These are phyloP conservation scores for Lipomyces yamanashiensis DNA, from an alignment of 805 yeast genomes.

Conservation along the genomic window DNA sequence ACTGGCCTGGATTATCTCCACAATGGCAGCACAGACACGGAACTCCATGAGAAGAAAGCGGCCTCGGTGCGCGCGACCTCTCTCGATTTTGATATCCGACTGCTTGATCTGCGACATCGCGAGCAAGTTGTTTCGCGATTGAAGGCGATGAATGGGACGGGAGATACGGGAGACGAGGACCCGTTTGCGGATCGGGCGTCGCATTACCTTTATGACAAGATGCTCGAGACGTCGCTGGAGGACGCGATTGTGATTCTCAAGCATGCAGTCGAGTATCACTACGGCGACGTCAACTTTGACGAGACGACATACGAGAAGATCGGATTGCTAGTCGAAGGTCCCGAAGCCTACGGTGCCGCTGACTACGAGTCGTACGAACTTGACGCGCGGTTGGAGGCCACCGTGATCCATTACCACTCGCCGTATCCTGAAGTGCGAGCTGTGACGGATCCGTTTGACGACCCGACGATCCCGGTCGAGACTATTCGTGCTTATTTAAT, in stretches of 20 bases:
- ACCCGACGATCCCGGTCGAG: constrained; percentile 52
- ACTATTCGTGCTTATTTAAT: constrained; percentile 48
- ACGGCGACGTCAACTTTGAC: constrained; percentile 50
- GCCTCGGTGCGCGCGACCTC: constrained; percentile 12
- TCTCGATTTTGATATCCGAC: constrained; percentile 10
- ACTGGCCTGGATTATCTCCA: neutral
- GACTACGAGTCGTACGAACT: constrained; percentile 21
- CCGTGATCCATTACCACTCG: constrained; percentile 50
- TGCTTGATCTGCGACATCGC: constrained; percentile 15
- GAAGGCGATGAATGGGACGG: constrained; percentile 28
- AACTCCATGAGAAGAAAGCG: neutral
- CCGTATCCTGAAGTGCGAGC: constrained; percentile 66
- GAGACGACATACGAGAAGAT: constrained; percentile 14
- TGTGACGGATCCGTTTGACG: constrained; percentile 58
- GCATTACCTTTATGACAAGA: constrained; percentile 20
- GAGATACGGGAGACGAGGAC: constrained; percentile 28
- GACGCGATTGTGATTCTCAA: constrained; percentile 51
- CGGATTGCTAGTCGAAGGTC: constrained; percentile 17
- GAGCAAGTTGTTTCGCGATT: constrained; percentile 18
- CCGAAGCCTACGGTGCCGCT: constrained; percentile 20
- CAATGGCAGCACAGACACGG: neutral
- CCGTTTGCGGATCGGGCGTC: constrained; percentile 29
- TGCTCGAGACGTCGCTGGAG: constrained; percentile 37
- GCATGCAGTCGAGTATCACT: constrained; percentile 50
- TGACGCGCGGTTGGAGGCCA: constrained; percentile 47